A percentile compares a stretch with the other conserved stretches of the same genome.
Conservation (phyloP, 306 rosid genomes). For the Trichosanthes cucumerina region DNA sequence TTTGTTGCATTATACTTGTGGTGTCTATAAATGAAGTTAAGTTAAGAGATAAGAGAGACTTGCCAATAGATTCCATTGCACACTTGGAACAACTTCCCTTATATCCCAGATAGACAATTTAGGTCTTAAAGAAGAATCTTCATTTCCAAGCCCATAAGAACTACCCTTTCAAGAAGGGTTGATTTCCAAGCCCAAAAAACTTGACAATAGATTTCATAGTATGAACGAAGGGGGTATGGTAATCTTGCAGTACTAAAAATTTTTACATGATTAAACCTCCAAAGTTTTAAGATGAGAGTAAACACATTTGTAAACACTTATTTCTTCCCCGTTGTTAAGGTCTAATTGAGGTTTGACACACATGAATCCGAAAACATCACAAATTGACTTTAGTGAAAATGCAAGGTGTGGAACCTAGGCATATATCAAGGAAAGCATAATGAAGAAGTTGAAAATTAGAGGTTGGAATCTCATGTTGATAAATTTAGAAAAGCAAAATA, state of each 20-base stretch:
- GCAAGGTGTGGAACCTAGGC: slow-evolving; percentile 92
- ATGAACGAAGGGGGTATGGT: no score
- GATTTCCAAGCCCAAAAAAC: slow-evolving; percentile 90
- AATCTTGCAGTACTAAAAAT: no score
- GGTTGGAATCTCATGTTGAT: background rate
- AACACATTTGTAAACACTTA: slow-evolving; percentile 88
- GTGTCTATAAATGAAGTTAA: no score
- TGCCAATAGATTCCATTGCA: no score
- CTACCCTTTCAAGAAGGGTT: slow-evolving; percentile 77
- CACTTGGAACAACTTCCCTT: slow-evolving; percentile 79
- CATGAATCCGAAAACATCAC: slow-evolving; percentile 98
- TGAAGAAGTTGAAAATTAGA: background rate
- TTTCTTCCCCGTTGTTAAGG: slow-evolving; percentile 64
- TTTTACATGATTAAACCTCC: slow-evolving; percentile 84
- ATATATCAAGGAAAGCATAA: slow-evolving; percentile 18
- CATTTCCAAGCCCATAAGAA: slow-evolving; percentile 81
- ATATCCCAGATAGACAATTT: slow-evolving; percentile 97
- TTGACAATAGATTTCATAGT: no score
- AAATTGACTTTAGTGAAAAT: slow-evolving; percentile 91
- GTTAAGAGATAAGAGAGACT: no score
- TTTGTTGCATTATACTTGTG: no score
- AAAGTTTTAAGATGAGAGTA: slow-evolving; percentile 78
- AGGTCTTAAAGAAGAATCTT: slow-evolving; percentile 55
- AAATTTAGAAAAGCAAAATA: background rate
- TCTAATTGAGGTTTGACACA: slow-evolving; percentile 72